Evolutionary conservation across 495 filamentous ascomycete genomes (phyloP).

Genomic region (Talaromyces wortmannii): DNA sequence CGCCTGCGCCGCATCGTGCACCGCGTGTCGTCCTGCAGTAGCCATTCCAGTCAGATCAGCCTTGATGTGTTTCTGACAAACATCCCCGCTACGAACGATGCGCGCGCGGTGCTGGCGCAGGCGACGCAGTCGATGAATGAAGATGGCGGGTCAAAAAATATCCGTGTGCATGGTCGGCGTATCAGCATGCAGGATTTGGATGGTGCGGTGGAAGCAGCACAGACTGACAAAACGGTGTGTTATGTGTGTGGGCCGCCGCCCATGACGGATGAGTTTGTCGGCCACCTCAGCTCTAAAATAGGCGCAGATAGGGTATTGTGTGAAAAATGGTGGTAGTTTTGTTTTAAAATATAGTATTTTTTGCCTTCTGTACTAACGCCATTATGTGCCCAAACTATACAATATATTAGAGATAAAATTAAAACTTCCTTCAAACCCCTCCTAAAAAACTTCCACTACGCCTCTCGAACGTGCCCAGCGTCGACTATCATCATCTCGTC

Average conservation of each 20-base stretch:
- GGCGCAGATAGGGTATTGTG: constrained; percentile 55
- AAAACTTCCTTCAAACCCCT: neutral
- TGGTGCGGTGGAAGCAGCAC: constrained; percentile 15
- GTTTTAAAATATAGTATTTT: neutral
- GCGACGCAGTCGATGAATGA: constrained; percentile 12
- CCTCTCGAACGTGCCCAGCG: constrained; percentile 7
- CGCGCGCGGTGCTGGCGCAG: neutral
- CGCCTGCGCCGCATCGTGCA: constrained; percentile 36
- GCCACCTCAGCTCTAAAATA: constrained; percentile 51
- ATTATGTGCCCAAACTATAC: constrained; percentile 1
- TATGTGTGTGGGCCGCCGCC: constrained; percentile 74
- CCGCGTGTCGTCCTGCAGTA: constrained; percentile 8
- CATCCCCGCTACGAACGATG: neutral
- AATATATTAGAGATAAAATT: constrained; percentile 11
- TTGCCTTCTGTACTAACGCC: neutral
- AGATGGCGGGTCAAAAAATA: neutral
- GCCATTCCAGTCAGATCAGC: constrained; percentile 17
- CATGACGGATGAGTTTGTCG: constrained; percentile 78
- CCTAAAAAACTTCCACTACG: constrained; percentile 9
- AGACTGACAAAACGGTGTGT: constrained; percentile 46
- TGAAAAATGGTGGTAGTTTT: constrained; percentile 85
- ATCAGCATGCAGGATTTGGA: constrained; percentile 45
- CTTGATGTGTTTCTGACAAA: constrained; percentile 36
- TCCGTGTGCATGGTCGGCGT: constrained; percentile 25
- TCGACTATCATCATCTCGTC: constrained; percentile 89